Percentiles rank a stretch among this genome's conserved stretches.
Evolutionary conservation across 2,329 filamentous ascomycete genomes (phyloP).

Genomic region (Rhynchosporium agropyri): DNA sequence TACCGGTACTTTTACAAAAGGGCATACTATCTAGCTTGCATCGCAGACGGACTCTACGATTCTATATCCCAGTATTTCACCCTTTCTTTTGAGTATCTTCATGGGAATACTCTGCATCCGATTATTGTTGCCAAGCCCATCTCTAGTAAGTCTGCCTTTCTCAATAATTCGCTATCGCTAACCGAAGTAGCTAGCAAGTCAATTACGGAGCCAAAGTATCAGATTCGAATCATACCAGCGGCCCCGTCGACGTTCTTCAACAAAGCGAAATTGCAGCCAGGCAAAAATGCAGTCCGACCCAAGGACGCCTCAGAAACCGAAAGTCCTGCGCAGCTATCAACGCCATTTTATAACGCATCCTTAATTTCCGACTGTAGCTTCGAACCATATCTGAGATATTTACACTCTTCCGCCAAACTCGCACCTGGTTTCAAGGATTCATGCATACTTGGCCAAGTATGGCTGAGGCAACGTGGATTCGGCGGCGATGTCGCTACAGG

Average conservation of each 20-base stretch:
- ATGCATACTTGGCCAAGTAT: constrained; percentile 82
- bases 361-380: constrained; percentile 77
- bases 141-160: constrained; percentile 24
- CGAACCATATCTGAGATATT: constrained; percentile 72
- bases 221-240: constrained; percentile 78
- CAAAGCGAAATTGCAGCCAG: constrained; percentile 68
- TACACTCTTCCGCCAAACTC: constrained; percentile 69
- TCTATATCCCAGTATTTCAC: constrained; percentile 56
- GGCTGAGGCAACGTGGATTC: constrained; percentile 88
- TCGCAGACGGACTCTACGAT: constrained; percentile 70
- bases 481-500: constrained; percentile 68
- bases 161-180: background rate
- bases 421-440: constrained; percentile 68
- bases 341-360: constrained; percentile 87
- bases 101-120: constrained; percentile 78
- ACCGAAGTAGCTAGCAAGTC: constrained; percentile 37
- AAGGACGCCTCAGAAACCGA: constrained; percentile 52
- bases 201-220: constrained; percentile 49
- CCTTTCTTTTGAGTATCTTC: constrained; percentile 64
- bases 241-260: constrained; percentile 71
- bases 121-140: constrained; percentile 54
- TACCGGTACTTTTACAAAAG: constrained; percentile 94
- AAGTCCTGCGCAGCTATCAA: constrained; percentile 50
- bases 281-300: constrained; percentile 69
- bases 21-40: constrained; percentile 85